Conservation (phyloP, 441 rosid genomes). For the Mallotus japonicus region DNA sequence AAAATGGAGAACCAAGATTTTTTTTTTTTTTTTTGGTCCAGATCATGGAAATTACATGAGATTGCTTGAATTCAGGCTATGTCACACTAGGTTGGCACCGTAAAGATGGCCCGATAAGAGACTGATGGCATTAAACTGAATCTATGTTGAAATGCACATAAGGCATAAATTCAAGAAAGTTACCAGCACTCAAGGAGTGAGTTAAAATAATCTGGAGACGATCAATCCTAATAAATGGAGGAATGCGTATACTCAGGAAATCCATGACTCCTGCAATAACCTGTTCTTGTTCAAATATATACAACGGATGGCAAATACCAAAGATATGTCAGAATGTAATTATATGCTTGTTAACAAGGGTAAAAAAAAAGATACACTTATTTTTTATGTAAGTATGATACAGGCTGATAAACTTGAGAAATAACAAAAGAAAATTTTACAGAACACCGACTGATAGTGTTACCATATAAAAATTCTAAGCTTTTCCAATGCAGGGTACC, state of each 20-base stretch:
- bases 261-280: slow-evolving; percentile 86
- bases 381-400: background rate
- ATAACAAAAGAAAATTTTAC: background rate
- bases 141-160: slow-evolving; percentile 6
- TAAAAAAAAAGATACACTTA: background rate
- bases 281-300: slow-evolving; percentile 45
- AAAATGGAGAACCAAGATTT: background rate
- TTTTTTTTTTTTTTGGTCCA: background rate
- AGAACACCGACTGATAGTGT: background rate
- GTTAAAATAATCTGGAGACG: slow-evolving; percentile 60
- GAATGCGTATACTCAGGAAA: slow-evolving; percentile 60
- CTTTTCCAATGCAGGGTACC: background rate
- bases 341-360: background rate
- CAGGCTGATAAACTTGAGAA: slow-evolving; percentile 12
- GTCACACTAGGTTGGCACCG: background rate
- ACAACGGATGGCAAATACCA: background rate
- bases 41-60: background rate
- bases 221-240: slow-evolving; percentile 83
- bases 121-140: background rate
- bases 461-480: background rate
- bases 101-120: background rate
- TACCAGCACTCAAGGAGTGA: slow-evolving; percentile 70
- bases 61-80: background rate
- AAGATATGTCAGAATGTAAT: slow-evolving; percentile 1
- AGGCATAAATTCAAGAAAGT: slow-evolving; percentile 9